Conservation (phyloP, 192 early-diverging fungal species). For the Borealophlyctis nickersoniae region DNA sequence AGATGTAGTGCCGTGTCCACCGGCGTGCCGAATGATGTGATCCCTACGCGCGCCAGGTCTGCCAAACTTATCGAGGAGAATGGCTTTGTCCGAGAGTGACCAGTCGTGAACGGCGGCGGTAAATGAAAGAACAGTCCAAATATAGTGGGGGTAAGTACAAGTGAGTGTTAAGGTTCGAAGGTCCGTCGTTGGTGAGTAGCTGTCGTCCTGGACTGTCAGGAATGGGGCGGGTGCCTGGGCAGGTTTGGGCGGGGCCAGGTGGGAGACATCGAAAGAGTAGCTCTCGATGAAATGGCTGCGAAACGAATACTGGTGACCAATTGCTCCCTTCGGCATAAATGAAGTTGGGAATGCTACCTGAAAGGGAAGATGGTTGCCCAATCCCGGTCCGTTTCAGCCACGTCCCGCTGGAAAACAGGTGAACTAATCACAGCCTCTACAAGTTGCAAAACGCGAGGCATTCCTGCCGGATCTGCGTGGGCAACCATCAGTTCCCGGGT, state of each 20-base stretch:
- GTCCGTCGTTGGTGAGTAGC: constrained; percentile 44
- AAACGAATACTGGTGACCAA: neutral
- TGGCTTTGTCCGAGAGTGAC: constrained; percentile 32
- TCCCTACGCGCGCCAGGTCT: constrained; percentile 3
- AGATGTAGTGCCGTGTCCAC: constrained; percentile 30
- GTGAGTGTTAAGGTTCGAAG: constrained; percentile 45
- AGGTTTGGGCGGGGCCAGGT: constrained; percentile 42
- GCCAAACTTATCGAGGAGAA: neutral
- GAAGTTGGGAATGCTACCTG: constrained; percentile 55
- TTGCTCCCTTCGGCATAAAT: constrained; percentile 28
- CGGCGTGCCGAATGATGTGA: constrained; percentile 33
- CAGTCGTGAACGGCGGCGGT: constrained; percentile 57
- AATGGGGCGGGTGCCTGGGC: constrained; percentile 28
- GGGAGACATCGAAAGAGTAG: constrained; percentile 21
- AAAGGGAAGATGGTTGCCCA: constrained; percentile 67
- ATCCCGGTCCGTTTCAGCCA: constrained; percentile 37
- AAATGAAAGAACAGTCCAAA: constrained; percentile 66
- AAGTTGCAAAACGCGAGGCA: constrained; percentile 37
- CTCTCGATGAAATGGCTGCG: constrained; percentile 44
- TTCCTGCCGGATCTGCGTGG: constrained; percentile 56
- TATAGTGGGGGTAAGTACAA: constrained; percentile 44
- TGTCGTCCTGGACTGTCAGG: constrained; percentile 36
- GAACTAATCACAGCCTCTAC: constrained; percentile 41
- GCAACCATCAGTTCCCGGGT: constrained; percentile 54
- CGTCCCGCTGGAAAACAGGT: constrained; percentile 25